These are phyloP conservation scores for Vitis hybrid DNA, from an alignment of 177 flowering plant species.

Conservation along the genomic window DNA sequence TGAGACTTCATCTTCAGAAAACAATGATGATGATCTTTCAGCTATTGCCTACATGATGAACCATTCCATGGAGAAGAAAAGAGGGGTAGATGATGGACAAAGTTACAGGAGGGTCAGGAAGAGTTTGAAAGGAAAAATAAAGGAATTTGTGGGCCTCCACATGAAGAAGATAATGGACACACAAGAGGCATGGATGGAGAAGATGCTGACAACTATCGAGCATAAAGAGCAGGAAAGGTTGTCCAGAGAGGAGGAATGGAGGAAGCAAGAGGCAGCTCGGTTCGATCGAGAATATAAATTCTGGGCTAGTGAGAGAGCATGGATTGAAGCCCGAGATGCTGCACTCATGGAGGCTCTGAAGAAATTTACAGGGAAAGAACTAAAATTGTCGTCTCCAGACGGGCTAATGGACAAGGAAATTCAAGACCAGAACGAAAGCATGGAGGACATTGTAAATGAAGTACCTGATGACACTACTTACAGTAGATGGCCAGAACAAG, in stretches of 20 bases:
- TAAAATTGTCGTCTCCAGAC: not conserved
- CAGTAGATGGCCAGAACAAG: conserved; percentile 48
- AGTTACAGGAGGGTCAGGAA: conserved; percentile 27
- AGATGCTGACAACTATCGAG: conserved; percentile 62
- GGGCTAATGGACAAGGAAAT: not conserved
- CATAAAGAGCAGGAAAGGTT: conserved; percentile 63
- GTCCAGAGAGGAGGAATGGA: conserved; percentile 75
- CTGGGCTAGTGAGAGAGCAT: conserved; percentile 71
- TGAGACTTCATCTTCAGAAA: conserved; percentile 54
- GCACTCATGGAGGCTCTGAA: conserved; percentile 66
- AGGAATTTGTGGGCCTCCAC: conserved; percentile 59
- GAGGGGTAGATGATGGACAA: conserved; percentile 12
- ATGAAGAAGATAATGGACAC: conserved; percentile 75
- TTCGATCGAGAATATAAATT: conserved; percentile 50
- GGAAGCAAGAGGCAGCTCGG: conserved; percentile 57
- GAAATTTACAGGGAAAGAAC: conserved; percentile 33
- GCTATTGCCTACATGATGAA: conserved; percentile 22
- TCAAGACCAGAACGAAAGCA: not conserved
- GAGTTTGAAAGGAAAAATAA: conserved; percentile 74
- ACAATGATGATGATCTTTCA: conserved; percentile 27
- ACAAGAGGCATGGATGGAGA: conserved; percentile 86
- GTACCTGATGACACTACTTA: no score
- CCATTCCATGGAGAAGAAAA: conserved; percentile 22
- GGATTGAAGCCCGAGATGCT: conserved; percentile 75
- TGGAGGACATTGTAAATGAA: no score